A percentile compares a stretch with the other conserved stretches of the same genome.
Evolutionary conservation across 2,329 filamentous ascomycete genomes (phyloP).

Genomic region (Talaromyces verruculosus): DNA sequence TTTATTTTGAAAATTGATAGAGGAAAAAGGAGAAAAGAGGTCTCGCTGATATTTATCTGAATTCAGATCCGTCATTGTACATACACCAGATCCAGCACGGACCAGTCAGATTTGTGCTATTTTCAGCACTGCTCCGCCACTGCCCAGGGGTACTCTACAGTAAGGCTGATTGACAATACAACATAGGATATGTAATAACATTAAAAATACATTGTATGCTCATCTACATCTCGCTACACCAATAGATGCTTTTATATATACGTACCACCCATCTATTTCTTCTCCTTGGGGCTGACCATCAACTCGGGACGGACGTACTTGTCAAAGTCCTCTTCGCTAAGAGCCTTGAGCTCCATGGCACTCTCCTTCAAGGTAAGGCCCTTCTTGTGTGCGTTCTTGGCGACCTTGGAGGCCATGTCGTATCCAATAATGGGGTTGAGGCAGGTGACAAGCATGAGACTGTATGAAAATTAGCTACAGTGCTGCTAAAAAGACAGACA

Average conservation of each 20-base stretch:
- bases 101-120: constrained; percentile 3
- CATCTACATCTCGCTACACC: background rate
- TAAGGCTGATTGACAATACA: background rate
- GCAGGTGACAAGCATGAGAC: constrained; percentile 97
- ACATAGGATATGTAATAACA: background rate
- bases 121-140: constrained; percentile 6
- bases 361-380: constrained; percentile 89
- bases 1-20: background rate
- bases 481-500: background rate
- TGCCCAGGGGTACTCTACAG: background rate
- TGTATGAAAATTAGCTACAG: constrained; percentile 37
- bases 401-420: constrained; percentile 94
- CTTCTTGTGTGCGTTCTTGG: constrained; percentile 99
- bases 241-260: constrained; percentile 7
- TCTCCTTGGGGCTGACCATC: constrained; percentile 83
- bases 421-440: constrained; percentile 97
- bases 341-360: constrained; percentile 86
- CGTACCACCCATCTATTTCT: constrained; percentile 47
- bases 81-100: constrained; percentile 2
- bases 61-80: background rate
- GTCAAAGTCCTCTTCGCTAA: constrained; percentile 89
- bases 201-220: constrained; percentile 16
- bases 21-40: background rate
- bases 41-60: background rate
- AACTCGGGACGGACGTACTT: constrained; percentile 85